Evolutionary conservation across 2,329 filamentous ascomycete genomes (phyloP), one percentile per base, ranked within the genome.

Genomic region (Phaeophleospora eucalypticola): DNA sequence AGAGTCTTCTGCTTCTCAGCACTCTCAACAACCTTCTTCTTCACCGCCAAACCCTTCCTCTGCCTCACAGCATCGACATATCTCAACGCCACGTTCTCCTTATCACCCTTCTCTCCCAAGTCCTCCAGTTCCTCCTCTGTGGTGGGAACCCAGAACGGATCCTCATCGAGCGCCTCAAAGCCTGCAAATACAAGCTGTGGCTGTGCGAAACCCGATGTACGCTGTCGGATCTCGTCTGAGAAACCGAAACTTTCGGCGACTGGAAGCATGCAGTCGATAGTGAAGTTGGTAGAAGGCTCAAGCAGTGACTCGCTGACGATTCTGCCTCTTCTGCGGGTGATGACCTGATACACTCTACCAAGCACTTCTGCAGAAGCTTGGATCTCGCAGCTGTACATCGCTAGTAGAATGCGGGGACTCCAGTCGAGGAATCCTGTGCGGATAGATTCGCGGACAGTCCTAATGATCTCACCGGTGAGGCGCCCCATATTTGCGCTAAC

Each of bases 301-400:
- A 95, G 94, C 75, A 98, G 87, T 16, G 83, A 82, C 70, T 98
- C 93, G 8, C 86, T 86, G 17, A 95, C 81, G 43, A 98, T 94
- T 32, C 84, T 85, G 19, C 93, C 93, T 27, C 90, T 84, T 4
- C 93, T 87, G 1, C 91, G 85, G 24, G 91, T 96, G n/a, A 98
- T 83, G n/a, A 97, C 91, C 57, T 87, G 88, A 75, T 98, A 98
- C 27, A 97, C 93, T 21, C 89, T 84, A 17, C 93, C 93, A 4
- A 98, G 82, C 35, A 97, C 93, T 69, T 97, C 93, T 60, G 90
- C 83, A 17, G 87, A 90, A 21, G 91, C 89, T 77, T 97, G 93
- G 61, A 98, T 97, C 66, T 97, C 93, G 66, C 91, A 95, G 45
- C 82, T 89, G 73, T 98, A 98, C 89, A 97, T 97, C 42, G 93